These are phyloP conservation scores for Amylostereum areolatum DNA, from an alignment of 1,284 basidiomycete genomes.

Conservation along the genomic window DNA sequence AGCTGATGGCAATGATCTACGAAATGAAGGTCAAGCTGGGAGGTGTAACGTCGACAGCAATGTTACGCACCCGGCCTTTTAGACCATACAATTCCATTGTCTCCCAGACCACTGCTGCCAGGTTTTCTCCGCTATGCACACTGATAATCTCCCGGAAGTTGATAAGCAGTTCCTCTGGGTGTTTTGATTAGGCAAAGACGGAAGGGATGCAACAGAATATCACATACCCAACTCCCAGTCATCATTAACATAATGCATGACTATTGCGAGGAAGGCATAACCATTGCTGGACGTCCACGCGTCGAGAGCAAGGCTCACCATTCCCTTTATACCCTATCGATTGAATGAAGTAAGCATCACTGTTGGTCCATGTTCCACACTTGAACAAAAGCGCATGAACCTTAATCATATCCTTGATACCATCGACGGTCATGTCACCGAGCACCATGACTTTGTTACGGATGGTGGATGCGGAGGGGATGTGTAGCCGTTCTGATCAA, in stretches of 20 bases:
- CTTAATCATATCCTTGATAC: constrained; percentile 20
- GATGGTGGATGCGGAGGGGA: neutral
- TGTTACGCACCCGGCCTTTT: neutral
- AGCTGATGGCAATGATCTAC: neutral
- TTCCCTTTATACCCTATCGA: constrained; percentile 17
- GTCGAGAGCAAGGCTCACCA: constrained; percentile 24
- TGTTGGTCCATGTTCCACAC: no score
- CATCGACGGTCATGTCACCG: constrained; percentile 7
- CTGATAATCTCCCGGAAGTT: neutral
- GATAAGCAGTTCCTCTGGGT: neutral
- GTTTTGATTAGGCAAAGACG: neutral
- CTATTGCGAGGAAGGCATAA: constrained; percentile 26
- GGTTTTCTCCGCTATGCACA: neutral
- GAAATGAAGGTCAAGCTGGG: no score
- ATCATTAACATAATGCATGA: constrained; percentile 24
- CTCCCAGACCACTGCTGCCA: neutral
- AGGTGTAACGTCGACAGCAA: no score
- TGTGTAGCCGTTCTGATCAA: neutral
- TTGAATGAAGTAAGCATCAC: no score
- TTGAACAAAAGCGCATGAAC: no score
- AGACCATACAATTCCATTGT: neutral
- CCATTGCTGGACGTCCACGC: constrained; percentile 25
- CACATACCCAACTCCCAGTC: constrained; percentile 18
- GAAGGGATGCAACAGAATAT: neutral
- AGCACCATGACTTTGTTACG: constrained; percentile 19